Evolutionary conservation across 768 basidiomycete genomes (phyloP), one percentile per base, ranked within the genome.

Genomic region (Daedaleopsis nitida): DNA sequence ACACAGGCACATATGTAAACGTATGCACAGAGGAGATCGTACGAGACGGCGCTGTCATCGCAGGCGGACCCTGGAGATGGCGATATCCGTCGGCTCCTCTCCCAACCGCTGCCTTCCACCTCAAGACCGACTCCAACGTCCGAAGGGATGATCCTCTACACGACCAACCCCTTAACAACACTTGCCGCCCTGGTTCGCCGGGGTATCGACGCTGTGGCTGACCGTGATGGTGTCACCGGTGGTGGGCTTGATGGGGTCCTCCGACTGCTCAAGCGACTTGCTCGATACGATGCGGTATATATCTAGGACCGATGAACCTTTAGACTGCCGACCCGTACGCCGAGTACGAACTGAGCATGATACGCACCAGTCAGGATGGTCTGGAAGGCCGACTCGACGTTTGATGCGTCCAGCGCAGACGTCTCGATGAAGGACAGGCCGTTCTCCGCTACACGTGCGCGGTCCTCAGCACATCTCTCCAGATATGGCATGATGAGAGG

Each of bases 361-460:
- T 32, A 78, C 86, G 54, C 52, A 94, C 95, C 95, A 48, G 91
- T 88, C 63, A 99, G 83, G 72, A 98, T 98, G 59, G 87, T 94
- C 75, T 98, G 95, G 88, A 99, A 99, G 53, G 96, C 97, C 59
- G 85, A 78, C 78, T 98, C 96, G 77, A 99, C 96, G 78, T 98
- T 97, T 53, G 94, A 96, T 69, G 96, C 94, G 86, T 99, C 97
- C 85, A 98, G 88, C 79, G 96, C 96, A 71, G 96, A 99, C 62
- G 96, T 99, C 82, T 99, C 96, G 66, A 99, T 96, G 83, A 96
- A 96, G 57, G 90, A 92, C 68, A 98, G 76, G 21, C 87, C 88
- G 70, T 96, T 94, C 78, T 96, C 94, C 68, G 91, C 94, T 94
- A 69, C 47, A 49, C 47, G 47, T 45, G 9, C 5, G n/a, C 17